These are phyloP conservation scores for Umbellularia californica DNA, from an alignment of 164 flowering plant genomes.

Conservation along the genomic window DNA sequence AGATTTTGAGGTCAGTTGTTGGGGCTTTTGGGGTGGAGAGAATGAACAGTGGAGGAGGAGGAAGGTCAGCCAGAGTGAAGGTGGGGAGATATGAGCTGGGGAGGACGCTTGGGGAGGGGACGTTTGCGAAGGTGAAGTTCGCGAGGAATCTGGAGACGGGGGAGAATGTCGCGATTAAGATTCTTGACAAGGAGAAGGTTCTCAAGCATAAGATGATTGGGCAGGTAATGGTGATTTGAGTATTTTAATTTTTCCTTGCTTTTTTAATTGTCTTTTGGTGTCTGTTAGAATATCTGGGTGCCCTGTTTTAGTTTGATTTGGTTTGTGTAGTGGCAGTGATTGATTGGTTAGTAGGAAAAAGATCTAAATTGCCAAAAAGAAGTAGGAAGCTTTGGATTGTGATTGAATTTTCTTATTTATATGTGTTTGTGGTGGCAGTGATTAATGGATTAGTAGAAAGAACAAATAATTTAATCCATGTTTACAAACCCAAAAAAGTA, in stretches of 20 bases:
- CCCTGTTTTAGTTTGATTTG: neutral
- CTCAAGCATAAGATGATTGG: constrained; percentile 24
- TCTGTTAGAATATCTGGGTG: too few relatives aligned
- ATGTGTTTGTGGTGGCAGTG: neutral
- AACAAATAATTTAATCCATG: too few relatives aligned
- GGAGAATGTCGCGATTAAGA: constrained; percentile 20
- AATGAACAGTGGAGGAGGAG: neutral
- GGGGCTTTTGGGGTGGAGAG: neutral
- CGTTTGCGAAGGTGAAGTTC: constrained; percentile 25
- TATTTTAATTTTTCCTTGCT: too few relatives aligned
- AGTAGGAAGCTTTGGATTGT: neutral
- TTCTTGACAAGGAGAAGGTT: constrained; percentile 23
- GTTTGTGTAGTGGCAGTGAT: neutral
- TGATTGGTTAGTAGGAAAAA: neutral
- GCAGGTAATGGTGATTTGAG: constrained; percentile 10
- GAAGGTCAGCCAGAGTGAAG: constrained; percentile 4
- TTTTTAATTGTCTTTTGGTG: neutral
- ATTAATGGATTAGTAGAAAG: too few relatives aligned
- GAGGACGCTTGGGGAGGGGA: constrained; percentile 23
- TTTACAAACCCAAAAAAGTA: too few relatives aligned
- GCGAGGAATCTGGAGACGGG: constrained; percentile 19
- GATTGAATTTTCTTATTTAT: neutral
- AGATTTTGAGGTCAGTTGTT: neutral
- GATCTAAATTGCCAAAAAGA: too few relatives aligned
- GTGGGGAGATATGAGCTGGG: constrained; percentile 24